Base-by-base conservation (phyloP, 306 rosid genomes). In the Crotalaria pallida region DNA sequence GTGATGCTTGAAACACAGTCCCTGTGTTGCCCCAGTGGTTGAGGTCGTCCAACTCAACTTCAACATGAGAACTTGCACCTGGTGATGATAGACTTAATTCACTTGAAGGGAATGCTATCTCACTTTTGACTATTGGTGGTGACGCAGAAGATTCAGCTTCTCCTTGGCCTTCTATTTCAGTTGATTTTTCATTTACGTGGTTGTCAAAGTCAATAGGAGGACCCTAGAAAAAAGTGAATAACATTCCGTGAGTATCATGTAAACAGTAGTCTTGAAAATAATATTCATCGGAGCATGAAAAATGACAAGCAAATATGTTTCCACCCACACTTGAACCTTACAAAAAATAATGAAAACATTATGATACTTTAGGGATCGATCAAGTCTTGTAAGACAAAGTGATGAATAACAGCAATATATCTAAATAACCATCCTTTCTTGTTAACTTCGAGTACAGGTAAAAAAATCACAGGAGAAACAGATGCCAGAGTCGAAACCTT, bases 11-110 rank as follows among this genome's bases (percentile, higher is more conserved):
- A 80, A 79, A 77, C 70, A 82, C 89, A 45, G 83, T 53, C 77
- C 73, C 71, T 33, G 77, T 70, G 75, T 82, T 68, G 53, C 76
- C 80, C 67, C 84, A 69, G 38, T 65, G 92, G 78, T 77, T 91
- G 69, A 78, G 58, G 59, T 88, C 92, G 41, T 82, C 91, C 51
- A 80, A 75, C 72, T 89, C 82, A 4, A 67, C 78, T 81, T 95
- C 96, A 75, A 79, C 79, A 48, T 77, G 84, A 44, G 83, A 81
- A 84, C 67, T 80, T 56, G 59, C 57, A 73, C 84, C 96, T 10
- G 92, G 91, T 43, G 91, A 81, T 34, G 88, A 82, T 73, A 82
- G 82, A 74, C 81, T 72, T 71, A 80, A 79, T 72, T 91, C 95
- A 68, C 84, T 82, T 73, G 95, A 87, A 64, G 83, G 67, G 79